Evolutionary conservation across 2,329 filamentous ascomycete genomes (phyloP).

Genomic region (Colletotrichum lini): DNA sequence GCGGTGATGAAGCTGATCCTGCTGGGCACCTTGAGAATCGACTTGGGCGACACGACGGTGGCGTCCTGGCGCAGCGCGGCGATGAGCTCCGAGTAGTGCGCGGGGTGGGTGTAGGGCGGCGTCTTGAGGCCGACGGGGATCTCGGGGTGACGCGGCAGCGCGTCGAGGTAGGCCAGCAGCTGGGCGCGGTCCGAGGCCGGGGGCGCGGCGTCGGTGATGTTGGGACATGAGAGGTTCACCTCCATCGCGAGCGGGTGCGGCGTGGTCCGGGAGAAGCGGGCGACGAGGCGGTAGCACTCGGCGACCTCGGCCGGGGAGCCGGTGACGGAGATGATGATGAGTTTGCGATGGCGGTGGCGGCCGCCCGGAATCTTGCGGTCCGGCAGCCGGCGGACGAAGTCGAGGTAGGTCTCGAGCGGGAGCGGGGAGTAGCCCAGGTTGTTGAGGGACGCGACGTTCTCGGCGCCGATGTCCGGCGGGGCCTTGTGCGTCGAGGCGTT

Average conservation of each 20-base stretch:
- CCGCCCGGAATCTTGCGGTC: slow-evolving; percentile 28
- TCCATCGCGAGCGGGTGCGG: slow-evolving; percentile 75
- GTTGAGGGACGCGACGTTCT: slow-evolving; percentile 70
- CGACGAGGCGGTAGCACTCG: slow-evolving; percentile 68
- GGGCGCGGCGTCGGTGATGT: slow-evolving; percentile 77
- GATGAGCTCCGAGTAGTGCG: slow-evolving; percentile 73
- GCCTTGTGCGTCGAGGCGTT: slow-evolving; percentile 45
- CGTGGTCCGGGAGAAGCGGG: slow-evolving; percentile 53
- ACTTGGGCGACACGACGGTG: slow-evolving; percentile 28
- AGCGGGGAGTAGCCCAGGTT: slow-evolving; percentile 82
- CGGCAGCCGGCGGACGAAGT: slow-evolving; percentile 66
- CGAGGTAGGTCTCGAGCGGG: slow-evolving; percentile 71
- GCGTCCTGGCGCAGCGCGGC: slow-evolving; percentile 58
- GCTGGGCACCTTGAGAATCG: slow-evolving; percentile 39
- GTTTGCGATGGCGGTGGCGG: slow-evolving; percentile 59
- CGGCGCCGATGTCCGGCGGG: slow-evolving; percentile 38
- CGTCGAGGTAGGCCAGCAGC: slow-evolving; percentile 68
- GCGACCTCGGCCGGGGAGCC: slow-evolving; percentile 72
- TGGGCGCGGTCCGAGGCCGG: slow-evolving; percentile 74
- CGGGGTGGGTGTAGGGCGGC: slow-evolving; percentile 81
- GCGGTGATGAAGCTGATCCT: slow-evolving; percentile 78
- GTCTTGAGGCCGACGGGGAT: slow-evolving; percentile 76
- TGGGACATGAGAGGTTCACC: slow-evolving; percentile 84
- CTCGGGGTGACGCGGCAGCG: slow-evolving; percentile 55
- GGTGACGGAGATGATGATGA: slow-evolving; percentile 80